Percentiles rank a stretch among this genome's conserved stretches.
These are phyloP conservation scores for Chrysoporthe cubensis DNA, from an alignment of 2,329 filamentous ascomycete genomes.

Conservation along the genomic window DNA sequence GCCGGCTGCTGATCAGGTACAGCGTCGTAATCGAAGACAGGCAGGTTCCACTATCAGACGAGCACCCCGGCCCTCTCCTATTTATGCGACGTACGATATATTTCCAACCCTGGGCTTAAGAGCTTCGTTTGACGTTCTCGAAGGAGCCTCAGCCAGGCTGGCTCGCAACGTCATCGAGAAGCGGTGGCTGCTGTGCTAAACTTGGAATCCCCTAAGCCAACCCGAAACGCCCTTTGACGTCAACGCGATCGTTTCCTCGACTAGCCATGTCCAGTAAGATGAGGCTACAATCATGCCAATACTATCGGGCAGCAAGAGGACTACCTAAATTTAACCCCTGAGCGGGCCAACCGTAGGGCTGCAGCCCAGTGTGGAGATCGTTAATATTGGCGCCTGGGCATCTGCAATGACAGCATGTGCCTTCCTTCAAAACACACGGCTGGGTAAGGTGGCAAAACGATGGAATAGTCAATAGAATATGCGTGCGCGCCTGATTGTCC, in stretches of 20 bases:
- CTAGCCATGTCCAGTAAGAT: not conserved
- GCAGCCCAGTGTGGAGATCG: too few species aligned
- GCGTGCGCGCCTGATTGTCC: too few species aligned
- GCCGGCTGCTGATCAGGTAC: not conserved
- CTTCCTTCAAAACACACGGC: too few species aligned
- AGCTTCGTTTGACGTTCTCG: not conserved
- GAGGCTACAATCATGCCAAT: not conserved
- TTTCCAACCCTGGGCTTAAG: not conserved
- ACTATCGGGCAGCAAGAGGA: not conserved
- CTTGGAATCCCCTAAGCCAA: not conserved
- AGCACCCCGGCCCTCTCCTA: not conserved
- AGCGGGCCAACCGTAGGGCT: not conserved
- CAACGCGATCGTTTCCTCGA: not conserved
- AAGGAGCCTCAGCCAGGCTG: not conserved
- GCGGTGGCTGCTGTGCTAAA: not conserved
- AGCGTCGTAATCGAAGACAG: not conserved
- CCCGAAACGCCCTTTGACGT: conserved; percentile 1
- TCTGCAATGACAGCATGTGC: too few species aligned
- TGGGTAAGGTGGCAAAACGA: too few species aligned
- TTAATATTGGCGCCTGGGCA: too few species aligned
- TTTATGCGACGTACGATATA: not conserved
- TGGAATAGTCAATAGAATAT: too few species aligned
- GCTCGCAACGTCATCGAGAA: not conserved
- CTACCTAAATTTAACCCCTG: not conserved
- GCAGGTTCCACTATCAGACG: not conserved